Evolutionary conservation across 495 filamentous ascomycete species (phyloP).

Genomic region (Aspergillus conjunctus): DNA sequence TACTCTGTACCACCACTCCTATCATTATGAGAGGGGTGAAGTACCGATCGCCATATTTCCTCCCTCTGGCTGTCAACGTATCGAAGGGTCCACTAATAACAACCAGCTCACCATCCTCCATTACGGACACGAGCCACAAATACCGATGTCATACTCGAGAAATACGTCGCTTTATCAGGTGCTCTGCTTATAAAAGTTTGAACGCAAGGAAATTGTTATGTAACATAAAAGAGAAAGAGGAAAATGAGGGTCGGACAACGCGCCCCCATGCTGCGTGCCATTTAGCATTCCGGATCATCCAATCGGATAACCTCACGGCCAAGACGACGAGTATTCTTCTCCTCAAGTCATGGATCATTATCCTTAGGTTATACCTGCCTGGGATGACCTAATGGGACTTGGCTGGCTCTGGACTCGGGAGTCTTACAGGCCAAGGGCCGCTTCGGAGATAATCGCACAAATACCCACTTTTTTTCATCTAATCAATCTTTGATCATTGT

Average conservation of each 20-base stretch:
- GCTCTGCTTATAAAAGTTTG: neutral
- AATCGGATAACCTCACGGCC: too few species aligned
- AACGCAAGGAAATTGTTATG: neutral
- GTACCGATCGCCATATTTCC: too few species aligned
- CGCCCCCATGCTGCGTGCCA: too few species aligned
- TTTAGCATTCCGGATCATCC: too few species aligned
- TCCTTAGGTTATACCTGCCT: neutral
- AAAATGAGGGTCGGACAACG: neutral
- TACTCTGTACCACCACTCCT: neutral
- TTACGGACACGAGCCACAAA: constrained; percentile 1
- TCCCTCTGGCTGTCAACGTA: too few species aligned
- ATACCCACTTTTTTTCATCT: constrained; percentile 32
- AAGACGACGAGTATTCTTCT: neutral
- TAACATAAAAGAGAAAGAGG: neutral
- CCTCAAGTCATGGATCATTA: neutral
- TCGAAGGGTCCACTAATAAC: neutral
- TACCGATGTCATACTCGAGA: neutral
- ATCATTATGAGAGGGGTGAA: neutral
- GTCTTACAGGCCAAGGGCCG: constrained; percentile 7
- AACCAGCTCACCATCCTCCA: neutral
- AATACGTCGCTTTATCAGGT: neutral
- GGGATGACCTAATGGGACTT: neutral
- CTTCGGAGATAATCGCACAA: constrained; percentile 26
- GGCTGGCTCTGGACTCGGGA: neutral
- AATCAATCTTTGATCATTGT: constrained; percentile 30